Evolutionary conservation across 306 rosid genomes (phyloP), one percentile per base, ranked within the genome.

Genomic region (Rosa rugosa): DNA sequence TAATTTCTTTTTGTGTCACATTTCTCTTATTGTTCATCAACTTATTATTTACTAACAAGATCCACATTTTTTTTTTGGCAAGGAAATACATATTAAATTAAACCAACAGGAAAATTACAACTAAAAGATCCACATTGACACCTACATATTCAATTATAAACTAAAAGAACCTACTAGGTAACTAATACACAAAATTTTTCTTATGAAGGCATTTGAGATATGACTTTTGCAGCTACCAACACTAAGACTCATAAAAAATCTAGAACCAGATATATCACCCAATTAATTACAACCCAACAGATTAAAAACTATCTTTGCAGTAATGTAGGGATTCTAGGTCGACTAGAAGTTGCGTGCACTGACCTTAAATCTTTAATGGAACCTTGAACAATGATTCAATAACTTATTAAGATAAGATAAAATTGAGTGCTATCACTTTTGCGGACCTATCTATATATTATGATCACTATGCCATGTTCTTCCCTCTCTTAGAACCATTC

Each of bases 281-380:
- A 14, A 13, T 49, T 4, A 49, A 49, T 49, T 49, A 49, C 54
- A 14, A 49, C 17, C 5, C 18, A 49, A 49, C 18, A 49, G 54
- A 13, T 49, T 49, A 4, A 14, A 10, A 49, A 49, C 6, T 49
- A 4, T 49, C 18, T 49, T 13, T 49, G 5, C 54, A 13, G 54
- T 50, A 50, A 14, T 50, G 20, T 16, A 16, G 4, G 20, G 56
- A 50, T 16, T 50, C 20, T 16, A 50, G 56, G 16, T 50, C n/a
- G 20, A 14, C 56, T 50, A 50, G 56, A 50, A 54, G 81, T 79
- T 79, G 71, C 62, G 73, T n/a, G 63, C 50, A 40, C 18, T 70
- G 67, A 69, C 25, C 53, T 6, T 79, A 23, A 14, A 17, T 20
- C 34, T 57, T 59, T 64, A 34, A 17, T 22, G 4, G 20, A 5